Evolutionary conservation across 2,329 filamentous ascomycete species (phyloP).

Genomic region (Hypomyces rosellus): DNA sequence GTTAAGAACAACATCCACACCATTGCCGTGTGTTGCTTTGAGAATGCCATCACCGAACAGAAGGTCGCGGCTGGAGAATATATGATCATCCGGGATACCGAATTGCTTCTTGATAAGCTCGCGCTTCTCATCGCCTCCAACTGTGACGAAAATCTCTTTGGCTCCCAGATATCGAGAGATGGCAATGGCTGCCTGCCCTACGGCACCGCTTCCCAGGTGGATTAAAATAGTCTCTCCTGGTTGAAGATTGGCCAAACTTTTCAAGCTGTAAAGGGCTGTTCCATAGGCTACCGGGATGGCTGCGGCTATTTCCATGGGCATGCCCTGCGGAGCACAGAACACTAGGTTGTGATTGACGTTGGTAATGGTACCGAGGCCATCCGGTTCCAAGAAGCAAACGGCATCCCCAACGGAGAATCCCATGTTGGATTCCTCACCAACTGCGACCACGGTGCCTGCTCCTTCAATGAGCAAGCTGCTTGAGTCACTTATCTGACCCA

Average conservation of each 20-base stretch:
- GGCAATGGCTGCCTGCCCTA: constrained; percentile 16
- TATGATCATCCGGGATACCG: constrained; percentile 21
- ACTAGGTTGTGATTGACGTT: constrained; percentile 3
- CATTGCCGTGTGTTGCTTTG: constrained; percentile 14
- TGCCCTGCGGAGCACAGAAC: neutral
- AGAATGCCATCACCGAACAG: constrained; percentile 20
- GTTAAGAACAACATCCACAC: constrained; percentile 26
- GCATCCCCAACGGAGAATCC: constrained; percentile 5
- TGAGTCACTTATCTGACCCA: constrained; percentile 3
- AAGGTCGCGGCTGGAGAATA: constrained; percentile 21
- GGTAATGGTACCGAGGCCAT: constrained; percentile 7
- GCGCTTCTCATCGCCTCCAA: constrained; percentile 21
- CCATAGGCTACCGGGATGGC: constrained; percentile 6
- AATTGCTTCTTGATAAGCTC: constrained; percentile 19
- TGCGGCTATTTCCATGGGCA: neutral
- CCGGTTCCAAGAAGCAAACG: constrained; percentile 7
- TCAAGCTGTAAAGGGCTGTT: constrained; percentile 13
- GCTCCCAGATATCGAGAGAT: constrained; percentile 14
- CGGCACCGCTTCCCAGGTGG: constrained; percentile 16
- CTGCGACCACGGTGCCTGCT: constrained; percentile 1
- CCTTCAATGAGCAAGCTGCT: constrained; percentile 4
- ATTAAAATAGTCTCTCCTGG: constrained; percentile 18
- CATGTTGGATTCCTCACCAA: neutral
- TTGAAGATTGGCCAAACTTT: constrained; percentile 19
- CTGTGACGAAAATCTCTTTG: constrained; percentile 23